These are phyloP conservation scores for Ogataea salicorniae DNA, from an alignment of 805 yeast species.

Conservation along the genomic window DNA sequence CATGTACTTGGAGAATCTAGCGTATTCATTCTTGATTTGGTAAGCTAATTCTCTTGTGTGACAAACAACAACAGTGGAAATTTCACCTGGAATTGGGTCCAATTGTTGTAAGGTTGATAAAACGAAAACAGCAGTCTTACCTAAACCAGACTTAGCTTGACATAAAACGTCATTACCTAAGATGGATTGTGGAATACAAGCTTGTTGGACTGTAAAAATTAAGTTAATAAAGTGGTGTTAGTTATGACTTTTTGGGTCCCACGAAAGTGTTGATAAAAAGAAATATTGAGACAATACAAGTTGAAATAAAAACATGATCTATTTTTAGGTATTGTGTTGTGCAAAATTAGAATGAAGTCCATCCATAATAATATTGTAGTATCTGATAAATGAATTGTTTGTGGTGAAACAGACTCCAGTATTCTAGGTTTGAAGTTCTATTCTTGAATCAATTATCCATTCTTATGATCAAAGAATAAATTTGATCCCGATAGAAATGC, in stretches of 20 bases:
- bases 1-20: constrained; percentile 96
- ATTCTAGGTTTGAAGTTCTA: too few relatives aligned
- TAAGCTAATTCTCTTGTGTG: constrained; percentile 99
- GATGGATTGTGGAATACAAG: constrained; percentile 95
- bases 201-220: constrained; percentile 74
- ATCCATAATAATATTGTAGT: too few relatives aligned
- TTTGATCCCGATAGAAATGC: too few relatives aligned
- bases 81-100: constrained; percentile 96
- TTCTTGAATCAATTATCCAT: too few relatives aligned
- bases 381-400: too few relatives aligned
- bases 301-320: too few relatives aligned
- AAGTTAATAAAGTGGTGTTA: constrained; percentile 7
- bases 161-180: constrained; percentile 97
- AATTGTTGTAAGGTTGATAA: constrained; percentile 93
- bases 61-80: constrained; percentile 89
- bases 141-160: constrained; percentile 99
- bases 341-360: too few relatives aligned
- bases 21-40: constrained; percentile 95
- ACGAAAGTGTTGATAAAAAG: too few relatives aligned
- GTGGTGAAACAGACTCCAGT: too few relatives aligned
- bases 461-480: too few relatives aligned
- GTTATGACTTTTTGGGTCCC: neutral
- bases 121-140: constrained; percentile 98
- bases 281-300: too few relatives aligned
- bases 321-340: too few relatives aligned